phyloP scores from a whole-genome alignment of 352 stramenopile species.

The Phytopythium delawarense region DNA sequence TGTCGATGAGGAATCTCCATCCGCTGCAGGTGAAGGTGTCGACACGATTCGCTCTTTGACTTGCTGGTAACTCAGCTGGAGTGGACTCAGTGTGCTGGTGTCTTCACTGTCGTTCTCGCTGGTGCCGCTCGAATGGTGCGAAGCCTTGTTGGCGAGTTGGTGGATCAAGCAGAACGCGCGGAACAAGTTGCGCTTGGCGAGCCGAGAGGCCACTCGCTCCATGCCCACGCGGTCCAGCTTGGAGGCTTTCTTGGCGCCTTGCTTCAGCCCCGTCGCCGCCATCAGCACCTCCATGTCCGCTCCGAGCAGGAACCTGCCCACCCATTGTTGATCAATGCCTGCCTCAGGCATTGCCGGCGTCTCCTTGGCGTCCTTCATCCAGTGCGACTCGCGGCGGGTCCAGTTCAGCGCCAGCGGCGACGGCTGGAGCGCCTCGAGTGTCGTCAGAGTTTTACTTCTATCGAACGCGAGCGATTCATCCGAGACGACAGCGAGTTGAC shows the following conservation, averaged over 20 bases:
- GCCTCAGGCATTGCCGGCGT: background rate
- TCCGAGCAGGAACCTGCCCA: constrained; percentile 30
- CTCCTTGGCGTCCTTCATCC: constrained; percentile 10
- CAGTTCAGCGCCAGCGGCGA: constrained; percentile 49
- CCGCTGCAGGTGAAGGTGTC: background rate
- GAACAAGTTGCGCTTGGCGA: constrained; percentile 60
- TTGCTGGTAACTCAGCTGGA: constrained; percentile 26
- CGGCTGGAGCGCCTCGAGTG: background rate
- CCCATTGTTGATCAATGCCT: background rate
- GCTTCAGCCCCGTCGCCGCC: constrained; percentile 57
- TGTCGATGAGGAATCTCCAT: background rate
- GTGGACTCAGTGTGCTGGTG: constrained; percentile 1
- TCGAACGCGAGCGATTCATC: constrained; percentile 8
- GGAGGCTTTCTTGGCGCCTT: constrained; percentile 63
- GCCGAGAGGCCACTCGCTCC: constrained; percentile 51
- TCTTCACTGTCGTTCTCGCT: background rate
- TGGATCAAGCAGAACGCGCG: constrained; percentile 34
- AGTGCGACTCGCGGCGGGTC: constrained; percentile 38
- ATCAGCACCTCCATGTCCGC: constrained; percentile 52
- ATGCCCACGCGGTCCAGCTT: constrained; percentile 41
- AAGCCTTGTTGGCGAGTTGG: background rate
- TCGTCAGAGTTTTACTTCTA: background rate
- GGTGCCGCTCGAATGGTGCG: background rate
- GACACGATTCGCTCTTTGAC: constrained; percentile 30
- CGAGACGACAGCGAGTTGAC: constrained; percentile 5